Evolutionary conservation across 495 filamentous ascomycete species (phyloP), one percentile per base, ranked within the genome.

Genomic region (Xylaria sp.): DNA sequence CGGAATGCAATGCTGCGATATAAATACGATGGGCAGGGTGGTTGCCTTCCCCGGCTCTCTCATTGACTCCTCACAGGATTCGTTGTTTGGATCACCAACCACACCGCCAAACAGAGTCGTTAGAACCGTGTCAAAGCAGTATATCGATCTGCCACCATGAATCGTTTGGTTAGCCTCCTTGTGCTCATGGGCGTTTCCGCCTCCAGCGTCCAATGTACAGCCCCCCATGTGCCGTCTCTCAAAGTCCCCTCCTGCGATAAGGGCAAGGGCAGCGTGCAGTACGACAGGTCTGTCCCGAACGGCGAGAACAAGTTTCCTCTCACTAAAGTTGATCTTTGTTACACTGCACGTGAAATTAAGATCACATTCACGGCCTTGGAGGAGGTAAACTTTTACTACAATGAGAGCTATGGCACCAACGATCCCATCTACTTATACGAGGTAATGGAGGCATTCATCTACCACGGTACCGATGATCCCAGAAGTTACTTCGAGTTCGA

Each of bases 381-480:
- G 53, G 79, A 80, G 66, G 74, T 70, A 7, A 78, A 80, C 68
- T 80, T 70, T 62, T 80, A 71, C 70, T 80, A 72, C 77, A 79
- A 80, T 69, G 71, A 67, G 33, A 77, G 55, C 58, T 70, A 76
- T 21, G 72, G 58, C 35, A 80, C 73, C 26, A 80, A 80, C 41
- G 79, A 79, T 65, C 58, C 72, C 35, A 73, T 80, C 58, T 80
- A 74, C 73, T 59, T 73, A 65, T 80, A 80, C 55, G 79, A 80
- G 58, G 79, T 79, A 5, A 80, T 80, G 79, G 79, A 80, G 68
- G 73, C 67, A 1, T 80, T 80, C 62, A 65, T 80, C 63, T 75
- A 77, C 55, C 75, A 71, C 50, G 79, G 79, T 29, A 78, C 73
- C 48, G 75, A 76, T 40, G 79, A 80, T 70, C 79, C 79, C 5